Evolutionary conservation across 441 rosid species (phyloP).

Genomic region (Francoa sonchifolia): DNA sequence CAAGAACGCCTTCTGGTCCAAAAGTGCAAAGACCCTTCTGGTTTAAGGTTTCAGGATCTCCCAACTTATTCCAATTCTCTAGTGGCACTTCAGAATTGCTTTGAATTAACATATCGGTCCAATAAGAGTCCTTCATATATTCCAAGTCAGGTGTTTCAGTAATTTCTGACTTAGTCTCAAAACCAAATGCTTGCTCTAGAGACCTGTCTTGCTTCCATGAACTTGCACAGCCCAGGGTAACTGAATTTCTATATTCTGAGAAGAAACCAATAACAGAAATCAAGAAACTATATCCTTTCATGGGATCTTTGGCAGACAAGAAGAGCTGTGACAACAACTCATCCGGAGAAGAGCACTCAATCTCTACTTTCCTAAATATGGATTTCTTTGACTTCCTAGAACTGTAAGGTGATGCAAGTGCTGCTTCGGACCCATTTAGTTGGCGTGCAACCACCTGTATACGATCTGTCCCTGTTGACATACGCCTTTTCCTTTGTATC

Average conservation of each 20-base stretch:
- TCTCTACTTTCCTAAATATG: conserved; percentile 9
- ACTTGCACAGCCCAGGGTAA: conserved; percentile 15
- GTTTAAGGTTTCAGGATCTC: too few relatives aligned
- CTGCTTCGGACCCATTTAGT: conserved; percentile 30
- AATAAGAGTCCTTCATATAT: conserved; percentile 15
- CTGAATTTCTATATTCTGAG: conserved; percentile 28
- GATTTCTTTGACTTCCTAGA: conserved; percentile 12
- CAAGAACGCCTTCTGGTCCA: too few relatives aligned
- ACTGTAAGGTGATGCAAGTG: conserved; percentile 10
- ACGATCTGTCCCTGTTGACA: conserved; percentile 39
- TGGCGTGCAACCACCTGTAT: conserved; percentile 49
- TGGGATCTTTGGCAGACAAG: conserved; percentile 26
- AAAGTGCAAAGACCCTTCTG: too few relatives aligned
- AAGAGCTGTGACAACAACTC: conserved; percentile 26
- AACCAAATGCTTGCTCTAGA: conserved; percentile 13
- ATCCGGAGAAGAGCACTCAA: conserved; percentile 21
- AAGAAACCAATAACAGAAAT: conserved; percentile 22
- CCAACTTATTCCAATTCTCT: conserved; percentile 9
- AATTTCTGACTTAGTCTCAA: conserved; percentile 12
- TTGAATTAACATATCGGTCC: conserved; percentile 12
- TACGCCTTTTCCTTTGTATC: conserved; percentile 20
- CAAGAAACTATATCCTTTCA: conserved; percentile 12
- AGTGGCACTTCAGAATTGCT: conserved; percentile 13
- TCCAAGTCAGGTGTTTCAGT: conserved; percentile 15
- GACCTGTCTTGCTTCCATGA: conserved; percentile 13